These are phyloP conservation scores for Solanum pennellii DNA, from an alignment of 257 asterid genomes.

Conservation along the genomic window DNA sequence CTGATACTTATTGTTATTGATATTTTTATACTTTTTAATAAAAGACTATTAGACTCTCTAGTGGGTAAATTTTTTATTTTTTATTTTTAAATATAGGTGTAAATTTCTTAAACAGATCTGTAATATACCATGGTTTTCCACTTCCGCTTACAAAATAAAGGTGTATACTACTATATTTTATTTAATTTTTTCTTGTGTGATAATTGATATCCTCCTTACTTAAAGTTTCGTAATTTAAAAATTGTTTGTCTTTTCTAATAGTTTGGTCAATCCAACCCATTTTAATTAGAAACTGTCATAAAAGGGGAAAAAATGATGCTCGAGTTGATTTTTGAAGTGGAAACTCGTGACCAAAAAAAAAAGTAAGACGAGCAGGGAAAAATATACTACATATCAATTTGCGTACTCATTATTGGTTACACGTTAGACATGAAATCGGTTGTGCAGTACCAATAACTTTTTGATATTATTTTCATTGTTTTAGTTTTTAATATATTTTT, in stretches of 20 bases:
- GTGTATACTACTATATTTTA: not conserved
- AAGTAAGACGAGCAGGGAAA: not conserved
- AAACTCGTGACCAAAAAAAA: not conserved
- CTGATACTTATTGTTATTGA: too few relatives aligned
- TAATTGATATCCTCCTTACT: not conserved
- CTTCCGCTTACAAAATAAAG: not conserved
- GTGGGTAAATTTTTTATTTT: too few relatives aligned
- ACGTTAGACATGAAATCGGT: not conserved
- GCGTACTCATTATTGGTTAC: not conserved
- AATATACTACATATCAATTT: not conserved
- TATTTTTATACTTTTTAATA: too few relatives aligned
- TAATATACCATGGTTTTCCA: not conserved
- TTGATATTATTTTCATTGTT: not conserved
- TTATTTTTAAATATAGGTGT: not conserved
- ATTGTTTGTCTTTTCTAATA: not conserved
- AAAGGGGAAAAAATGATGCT: not conserved
- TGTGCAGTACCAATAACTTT: not conserved
- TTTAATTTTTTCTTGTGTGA: not conserved
- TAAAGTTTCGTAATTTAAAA: not conserved
- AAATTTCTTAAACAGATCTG: not conserved
- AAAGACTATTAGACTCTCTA: too few relatives aligned
- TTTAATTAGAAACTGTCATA: not conserved
- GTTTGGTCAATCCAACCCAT: not conserved
- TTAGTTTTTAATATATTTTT: not conserved
- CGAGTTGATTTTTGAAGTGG: not conserved